Base-by-base conservation (phyloP, 2,329 filamentous ascomycete species). In the Mariannaea elegans region DNA sequence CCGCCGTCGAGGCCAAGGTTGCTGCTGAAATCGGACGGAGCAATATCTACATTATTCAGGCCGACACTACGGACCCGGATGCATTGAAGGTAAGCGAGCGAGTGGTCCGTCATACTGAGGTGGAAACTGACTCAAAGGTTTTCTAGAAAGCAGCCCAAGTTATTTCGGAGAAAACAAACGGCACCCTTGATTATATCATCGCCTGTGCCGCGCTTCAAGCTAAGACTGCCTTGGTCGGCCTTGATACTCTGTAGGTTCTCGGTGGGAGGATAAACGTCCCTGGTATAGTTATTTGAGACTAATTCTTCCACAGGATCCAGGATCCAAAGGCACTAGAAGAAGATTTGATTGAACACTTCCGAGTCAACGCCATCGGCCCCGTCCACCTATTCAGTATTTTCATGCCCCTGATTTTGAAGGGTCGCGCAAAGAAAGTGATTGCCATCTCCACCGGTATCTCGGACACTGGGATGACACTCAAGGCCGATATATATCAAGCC, bases 381-480 rank as follows among this genome's bases (percentile, higher is more conserved):
- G 73, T 87, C 60, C 77, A 85, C 62, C 75, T 84, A 3, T 79
- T 83, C 71, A 82, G 82, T 62, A 65, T 80, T 1, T 86, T 85
- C 70, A 46, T 84, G 4, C 84, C 85, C 0, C 76, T 87, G 0
- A 72, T 89, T 47, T 71, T 77, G 4, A 80, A 82, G 52, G 80
- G 85, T 16, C 64, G 70, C 3, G 67, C 59, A 14, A 87, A 87
- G 72, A 87, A 87, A 69, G 78, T 86, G 32, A 77, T 84, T 41
- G 67, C 77, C 39, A 77, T 88, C 10, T 78, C 80, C n/a, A 80
- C 70, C 7, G 84, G 82, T 45, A 49, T 78, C 27, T 81, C 78
- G 0, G 84, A 87, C 64, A 19, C 75, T 0, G 78, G 82, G 9
- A 56, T 82, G 13, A 75, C 73, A 61, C 75, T 72, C 39, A 56